phyloP scores from a whole-genome alignment of 139 green algal species.

The Micractinium conductrix region DNA sequence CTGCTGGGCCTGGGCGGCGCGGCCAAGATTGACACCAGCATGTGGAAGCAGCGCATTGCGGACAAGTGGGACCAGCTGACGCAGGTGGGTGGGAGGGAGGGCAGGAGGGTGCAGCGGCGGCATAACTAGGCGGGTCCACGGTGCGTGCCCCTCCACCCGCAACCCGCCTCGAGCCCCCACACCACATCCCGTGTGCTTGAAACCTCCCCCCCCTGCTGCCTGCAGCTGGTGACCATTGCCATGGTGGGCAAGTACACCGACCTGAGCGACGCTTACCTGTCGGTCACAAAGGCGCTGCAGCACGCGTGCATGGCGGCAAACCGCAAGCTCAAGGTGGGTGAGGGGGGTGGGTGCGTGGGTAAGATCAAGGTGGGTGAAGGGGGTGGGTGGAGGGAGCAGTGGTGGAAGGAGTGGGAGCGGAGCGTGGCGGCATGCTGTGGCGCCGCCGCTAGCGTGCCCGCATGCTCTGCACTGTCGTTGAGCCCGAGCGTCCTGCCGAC shows the following conservation, averaged over 20 bases:
- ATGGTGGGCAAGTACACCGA: constrained; percentile 99
- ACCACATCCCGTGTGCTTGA: neutral
- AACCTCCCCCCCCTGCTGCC: constrained; percentile 11
- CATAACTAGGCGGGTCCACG: neutral
- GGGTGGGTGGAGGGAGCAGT: no score
- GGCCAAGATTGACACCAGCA: constrained; percentile 67
- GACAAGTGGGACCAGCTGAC: constrained; percentile 82
- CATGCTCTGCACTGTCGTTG: no score
- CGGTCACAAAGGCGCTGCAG: constrained; percentile 96
- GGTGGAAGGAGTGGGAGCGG: no score
- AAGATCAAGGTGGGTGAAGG: no score
- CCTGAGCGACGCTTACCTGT: constrained; percentile 95
- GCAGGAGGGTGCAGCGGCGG: neutral
- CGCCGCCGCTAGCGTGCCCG: no score
- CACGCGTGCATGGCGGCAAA: constrained; percentile 93
- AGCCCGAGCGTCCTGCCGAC: no score
- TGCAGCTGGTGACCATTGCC: constrained; percentile 76
- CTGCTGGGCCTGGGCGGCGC: constrained; percentile 71
- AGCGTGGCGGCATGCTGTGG: no score
- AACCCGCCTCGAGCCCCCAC: neutral
- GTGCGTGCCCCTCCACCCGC: neutral
- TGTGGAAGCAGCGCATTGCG: constrained; percentile 76
- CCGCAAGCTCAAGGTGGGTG: constrained; percentile 72
- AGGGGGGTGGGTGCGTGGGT: no score
- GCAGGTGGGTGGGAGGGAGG: neutral